Conservation (phyloP, 1,139 yeast genomes). For the Blastobotrys elegans region DNA sequence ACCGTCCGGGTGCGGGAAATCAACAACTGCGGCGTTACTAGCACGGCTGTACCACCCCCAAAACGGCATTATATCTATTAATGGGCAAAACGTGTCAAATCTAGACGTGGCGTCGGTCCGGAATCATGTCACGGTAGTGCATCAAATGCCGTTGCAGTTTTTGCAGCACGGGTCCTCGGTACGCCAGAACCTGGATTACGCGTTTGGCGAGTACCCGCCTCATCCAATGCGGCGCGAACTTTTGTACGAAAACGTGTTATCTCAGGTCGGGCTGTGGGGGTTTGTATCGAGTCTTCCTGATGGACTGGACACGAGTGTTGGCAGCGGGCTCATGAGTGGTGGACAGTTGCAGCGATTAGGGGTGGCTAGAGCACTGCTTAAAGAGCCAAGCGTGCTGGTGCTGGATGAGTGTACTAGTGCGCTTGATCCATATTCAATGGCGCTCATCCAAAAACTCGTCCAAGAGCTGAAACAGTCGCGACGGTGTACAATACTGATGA, state of each 20-base stretch:
- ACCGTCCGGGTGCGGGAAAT: slow-evolving; percentile 87
- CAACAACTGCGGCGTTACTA: slow-evolving; percentile 67
- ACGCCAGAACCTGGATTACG: slow-evolving; percentile 70
- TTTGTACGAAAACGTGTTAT: slow-evolving; percentile 22
- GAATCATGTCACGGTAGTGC: slow-evolving; percentile 68
- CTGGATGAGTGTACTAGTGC: slow-evolving; percentile 77
- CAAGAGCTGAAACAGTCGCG: slow-evolving; percentile 53
- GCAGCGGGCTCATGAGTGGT: slow-evolving; percentile 58
- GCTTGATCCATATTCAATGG: slow-evolving; percentile 56
- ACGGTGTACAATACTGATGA: slow-evolving; percentile 64
- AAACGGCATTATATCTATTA: slow-evolving; percentile 58
- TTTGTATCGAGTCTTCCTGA: slow-evolving; percentile 27
- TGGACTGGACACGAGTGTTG: slow-evolving; percentile 46
- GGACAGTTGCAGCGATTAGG: slow-evolving; percentile 90
- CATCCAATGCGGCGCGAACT: slow-evolving; percentile 35
- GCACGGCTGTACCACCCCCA: slow-evolving; percentile 56
- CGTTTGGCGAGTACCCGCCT: slow-evolving; percentile 29
- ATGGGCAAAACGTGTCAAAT: slow-evolving; percentile 52
- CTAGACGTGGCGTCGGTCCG: slow-evolving; percentile 62
- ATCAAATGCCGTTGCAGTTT: slow-evolving; percentile 71
- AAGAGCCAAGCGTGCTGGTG: slow-evolving; percentile 54
- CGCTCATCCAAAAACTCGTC: slow-evolving; percentile 28
- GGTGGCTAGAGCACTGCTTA: slow-evolving; percentile 68
- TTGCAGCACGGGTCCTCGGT: slow-evolving; percentile 61
- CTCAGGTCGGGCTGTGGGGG: slow-evolving; percentile 33